Evolutionary conservation across 441 rosid species (phyloP), one percentile per base, ranked within the genome.

Genomic region (Cnidoscolus chayamansa): DNA sequence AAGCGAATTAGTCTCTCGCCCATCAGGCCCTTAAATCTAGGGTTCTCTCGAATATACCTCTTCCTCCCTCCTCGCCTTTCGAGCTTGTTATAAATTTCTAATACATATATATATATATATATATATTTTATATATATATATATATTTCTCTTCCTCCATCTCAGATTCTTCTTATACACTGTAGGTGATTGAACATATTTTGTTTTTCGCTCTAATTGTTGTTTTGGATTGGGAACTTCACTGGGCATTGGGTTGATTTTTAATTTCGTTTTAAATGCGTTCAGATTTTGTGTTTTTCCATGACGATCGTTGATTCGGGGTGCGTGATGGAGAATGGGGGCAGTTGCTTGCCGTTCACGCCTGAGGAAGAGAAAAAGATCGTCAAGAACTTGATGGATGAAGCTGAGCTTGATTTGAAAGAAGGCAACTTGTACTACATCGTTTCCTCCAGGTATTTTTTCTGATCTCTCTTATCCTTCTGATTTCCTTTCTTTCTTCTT

Each of bases 401-500:
- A 83, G 87, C 96, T 4, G 94, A 91, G 59, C 77, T 47, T 56
- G 72, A 79, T 79, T 76, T 89, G 83, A 86, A 81, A 70, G 89
- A 90, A 64, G 98, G 97, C 74, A 88, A 90, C 78, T 73, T 86
- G 77, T 92, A 87, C 74, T 92, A 82, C 79, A 84, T 95, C 40
- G 77, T 90, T 79, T 95, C 98, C 9, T 57, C 78, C 71, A 85
- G 96, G 99, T 25, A 10, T 0, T n/a, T 51, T 13, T 40, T 35
- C 5, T 5, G 20, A 1, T 20, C 43, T 12, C 30, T 71, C 53
- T 50, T 17, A 40, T 40, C 6, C 45, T 45, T 47, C 56, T 60
- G 10, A 0, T 20, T 13, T 32, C 45, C 6, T 40, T 40, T 35
- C 7, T 40, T 3, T 3, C 4, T 3, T 3, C 45, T 40, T 56